phyloP scores from a whole-genome alignment of 495 filamentous ascomycete species.

The Neurospora tetraspora region DNA sequence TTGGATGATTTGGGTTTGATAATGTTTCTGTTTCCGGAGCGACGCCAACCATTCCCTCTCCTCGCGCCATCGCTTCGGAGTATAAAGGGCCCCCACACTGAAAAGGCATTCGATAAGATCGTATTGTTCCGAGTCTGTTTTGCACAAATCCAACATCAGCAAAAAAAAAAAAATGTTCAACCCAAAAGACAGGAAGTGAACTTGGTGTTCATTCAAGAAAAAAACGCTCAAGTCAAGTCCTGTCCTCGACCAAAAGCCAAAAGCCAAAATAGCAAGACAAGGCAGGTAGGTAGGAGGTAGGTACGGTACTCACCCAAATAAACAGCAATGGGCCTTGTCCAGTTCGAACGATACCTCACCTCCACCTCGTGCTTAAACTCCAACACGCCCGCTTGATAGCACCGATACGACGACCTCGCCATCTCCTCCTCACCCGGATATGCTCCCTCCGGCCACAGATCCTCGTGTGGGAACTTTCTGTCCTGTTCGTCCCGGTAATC shows the following conservation, averaged over 20 bases:
- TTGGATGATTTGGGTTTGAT: neutral
- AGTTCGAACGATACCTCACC: neutral
- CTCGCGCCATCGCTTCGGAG: neutral
- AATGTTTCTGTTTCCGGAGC: neutral
- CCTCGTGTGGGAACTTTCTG: neutral
- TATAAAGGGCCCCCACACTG: neutral
- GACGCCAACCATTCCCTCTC: neutral
- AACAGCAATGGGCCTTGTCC: neutral
- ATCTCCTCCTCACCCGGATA: neutral
- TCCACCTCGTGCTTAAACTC: neutral
- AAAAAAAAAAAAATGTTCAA: neutral
- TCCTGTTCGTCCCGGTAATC: neutral
- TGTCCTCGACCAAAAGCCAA: neutral
- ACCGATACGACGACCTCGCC: neutral
- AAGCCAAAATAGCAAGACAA: neutral
- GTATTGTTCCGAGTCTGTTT: neutral
- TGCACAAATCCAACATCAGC: neutral
- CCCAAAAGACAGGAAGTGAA: neutral
- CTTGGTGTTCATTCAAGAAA: neutral
- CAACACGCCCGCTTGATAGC: neutral
- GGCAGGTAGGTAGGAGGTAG: neutral
- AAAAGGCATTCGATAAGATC: fast-evolving
- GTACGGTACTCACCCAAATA: neutral
- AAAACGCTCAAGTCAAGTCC: neutral
- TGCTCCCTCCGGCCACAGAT: neutral